Evolutionary conservation across 202 grass and related monocot species (phyloP).

Genomic region (Setaria italica): DNA sequence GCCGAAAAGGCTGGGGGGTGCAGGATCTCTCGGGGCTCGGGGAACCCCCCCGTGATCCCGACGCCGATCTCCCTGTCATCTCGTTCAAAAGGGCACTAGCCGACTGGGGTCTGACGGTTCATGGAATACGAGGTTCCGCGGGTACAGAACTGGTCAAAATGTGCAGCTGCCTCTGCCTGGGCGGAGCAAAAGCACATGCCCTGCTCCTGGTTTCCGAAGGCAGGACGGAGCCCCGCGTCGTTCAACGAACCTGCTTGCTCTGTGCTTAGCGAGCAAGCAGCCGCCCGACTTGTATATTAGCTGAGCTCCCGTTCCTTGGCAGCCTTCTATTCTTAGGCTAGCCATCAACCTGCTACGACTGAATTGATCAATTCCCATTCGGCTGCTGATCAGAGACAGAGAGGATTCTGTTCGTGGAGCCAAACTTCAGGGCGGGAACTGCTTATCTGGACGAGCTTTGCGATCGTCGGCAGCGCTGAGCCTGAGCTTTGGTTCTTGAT

Average conservation of each 20-base stretch:
- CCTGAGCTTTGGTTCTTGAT: constrained; percentile 19
- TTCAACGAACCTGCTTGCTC: constrained; percentile 41
- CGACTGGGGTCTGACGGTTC: background rate
- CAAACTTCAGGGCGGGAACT: background rate
- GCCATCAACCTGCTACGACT: no score
- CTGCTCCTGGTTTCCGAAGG: background rate
- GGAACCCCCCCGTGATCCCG: background rate
- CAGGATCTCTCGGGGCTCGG: background rate
- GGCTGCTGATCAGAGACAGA: background rate
- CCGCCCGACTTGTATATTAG: constrained; percentile 14
- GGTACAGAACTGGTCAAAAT: constrained; percentile 21
- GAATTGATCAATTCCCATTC: no score
- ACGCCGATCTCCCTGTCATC: constrained; percentile 10
- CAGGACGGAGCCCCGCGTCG: background rate
- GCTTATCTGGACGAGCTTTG: constrained; percentile 5
- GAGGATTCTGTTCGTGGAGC: background rate
- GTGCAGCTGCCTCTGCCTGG: background rate
- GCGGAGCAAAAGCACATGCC: background rate
- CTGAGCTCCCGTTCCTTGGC: background rate
- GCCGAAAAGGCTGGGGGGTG: background rate
- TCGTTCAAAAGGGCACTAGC: background rate
- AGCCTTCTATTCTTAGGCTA: background rate
- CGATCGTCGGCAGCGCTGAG: background rate
- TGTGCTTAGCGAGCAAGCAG: constrained; percentile 23
- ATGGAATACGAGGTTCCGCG: constrained; percentile 11